Evolutionary conservation across 257 asterid genomes (phyloP).

Genomic region (Gentiana dahurica): DNA sequence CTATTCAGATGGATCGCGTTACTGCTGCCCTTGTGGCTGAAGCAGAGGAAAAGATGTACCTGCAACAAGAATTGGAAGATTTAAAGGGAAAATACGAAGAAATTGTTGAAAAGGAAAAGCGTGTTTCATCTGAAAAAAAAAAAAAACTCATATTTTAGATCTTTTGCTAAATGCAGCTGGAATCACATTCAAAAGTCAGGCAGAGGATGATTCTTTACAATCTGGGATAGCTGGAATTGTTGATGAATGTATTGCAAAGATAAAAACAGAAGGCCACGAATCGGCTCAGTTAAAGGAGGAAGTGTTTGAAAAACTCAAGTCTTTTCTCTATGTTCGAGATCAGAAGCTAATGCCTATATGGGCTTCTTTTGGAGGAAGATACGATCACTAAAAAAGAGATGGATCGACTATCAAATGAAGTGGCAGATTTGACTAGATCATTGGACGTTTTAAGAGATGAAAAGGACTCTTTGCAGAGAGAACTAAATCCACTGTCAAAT

Average conservation of each 20-base stretch:
- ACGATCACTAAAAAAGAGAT: conserved; percentile 29
- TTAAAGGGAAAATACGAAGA: conserved; percentile 31
- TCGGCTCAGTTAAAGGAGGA: conserved; percentile 32
- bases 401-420: conserved; percentile 37
- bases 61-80: conserved; percentile 52
- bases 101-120: conserved; percentile 12
- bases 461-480: conserved; percentile 47
- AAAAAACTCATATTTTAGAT: conserved; percentile 37
- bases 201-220: conserved; percentile 26
- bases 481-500: conserved; percentile 20
- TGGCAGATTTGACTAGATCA: conserved; percentile 36
- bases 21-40: conserved; percentile 48
- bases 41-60: conserved; percentile 46
- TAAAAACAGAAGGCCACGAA: conserved; percentile 42
- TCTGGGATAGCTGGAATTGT: conserved; percentile 33
- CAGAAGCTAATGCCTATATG: conserved; percentile 47
- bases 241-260: conserved; percentile 48
- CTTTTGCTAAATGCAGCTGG: conserved; percentile 69
- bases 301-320: conserved; percentile 40
- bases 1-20: conserved; percentile 43
- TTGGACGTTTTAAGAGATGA: conserved; percentile 41
- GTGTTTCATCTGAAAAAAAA: conserved; percentile 27
- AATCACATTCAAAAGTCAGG: conserved; percentile 23
- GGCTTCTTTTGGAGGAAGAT: conserved; percentile 55
- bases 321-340: conserved; percentile 53